Percentiles rank a stretch among this genome's conserved stretches.
Conservation (phyloP, 345 rosid species). For the Schrenkiella parvula region DNA sequence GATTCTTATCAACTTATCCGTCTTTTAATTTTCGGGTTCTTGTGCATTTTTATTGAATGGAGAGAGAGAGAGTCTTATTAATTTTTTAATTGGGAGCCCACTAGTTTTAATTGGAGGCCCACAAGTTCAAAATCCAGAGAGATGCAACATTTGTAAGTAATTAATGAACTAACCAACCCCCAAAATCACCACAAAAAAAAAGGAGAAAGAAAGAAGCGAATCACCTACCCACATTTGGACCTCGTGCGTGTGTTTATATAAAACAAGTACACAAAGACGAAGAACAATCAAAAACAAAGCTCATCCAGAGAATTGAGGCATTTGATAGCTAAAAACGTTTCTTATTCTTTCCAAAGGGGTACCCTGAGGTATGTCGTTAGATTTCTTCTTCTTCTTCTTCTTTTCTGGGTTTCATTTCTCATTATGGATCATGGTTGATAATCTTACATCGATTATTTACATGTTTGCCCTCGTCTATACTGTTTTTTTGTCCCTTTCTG, state of each 20-base stretch:
- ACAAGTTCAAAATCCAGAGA: background rate
- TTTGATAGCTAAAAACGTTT: background rate
- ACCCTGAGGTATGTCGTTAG: slow-evolving; percentile 39
- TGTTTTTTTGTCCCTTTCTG: background rate
- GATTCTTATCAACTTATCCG: too few species aligned
- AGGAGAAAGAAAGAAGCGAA: background rate
- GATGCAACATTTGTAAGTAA: background rate
- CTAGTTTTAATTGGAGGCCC: background rate
- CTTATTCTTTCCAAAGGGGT: slow-evolving; percentile 31
- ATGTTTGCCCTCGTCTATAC: background rate
- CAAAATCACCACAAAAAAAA: too few species aligned
- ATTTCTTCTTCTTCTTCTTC: background rate
- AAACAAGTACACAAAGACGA: background rate
- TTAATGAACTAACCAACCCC: too few species aligned
- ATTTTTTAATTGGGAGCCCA: too few species aligned
- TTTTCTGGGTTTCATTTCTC: background rate
- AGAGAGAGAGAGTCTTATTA: background rate
- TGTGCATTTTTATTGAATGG: background rate
- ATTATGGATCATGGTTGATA: background rate
- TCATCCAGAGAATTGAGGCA: background rate
- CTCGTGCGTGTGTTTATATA: background rate
- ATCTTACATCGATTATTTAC: background rate
- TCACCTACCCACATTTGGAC: slow-evolving; percentile 11
- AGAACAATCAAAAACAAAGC: background rate
- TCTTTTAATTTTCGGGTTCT: background rate